Base-by-base conservation (phyloP, 1,284 basidiomycete species). In the Caloboletus firmus region DNA sequence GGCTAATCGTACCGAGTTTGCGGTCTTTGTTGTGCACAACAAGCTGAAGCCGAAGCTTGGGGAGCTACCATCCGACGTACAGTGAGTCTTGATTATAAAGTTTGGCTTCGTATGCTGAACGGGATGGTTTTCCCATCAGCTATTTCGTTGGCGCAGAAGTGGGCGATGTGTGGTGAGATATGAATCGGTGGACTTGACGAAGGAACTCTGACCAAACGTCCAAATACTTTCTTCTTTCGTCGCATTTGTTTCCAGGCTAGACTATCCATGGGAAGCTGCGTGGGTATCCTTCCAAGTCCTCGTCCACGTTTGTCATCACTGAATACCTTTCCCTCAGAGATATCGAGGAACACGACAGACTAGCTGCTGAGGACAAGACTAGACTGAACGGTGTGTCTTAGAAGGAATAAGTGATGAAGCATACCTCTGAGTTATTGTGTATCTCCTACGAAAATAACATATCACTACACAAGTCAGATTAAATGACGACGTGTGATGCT, bases 11-110 rank as follows among this genome's bases (percentile, higher is more conserved):
- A 94, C 95, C 40, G 79, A 89, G 70, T 92, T 97, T 58, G 93
- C 83, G 2, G 78, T 96, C 61, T 98, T 97, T 68, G 94, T 96
- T 36, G 95, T 98, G 17, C 94, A 97, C 75, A 96, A 97, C 79
- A 97, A 97, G 76, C 76, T 85, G 58, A 96, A 96, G 76, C 77
- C 79, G 42, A 98, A 98, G 75, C 71, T 85, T 40, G 93, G 84
- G 26, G 72, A 81, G 41, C 73, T 98, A 43, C 90, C 93, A 10
- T 62, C 73, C 5, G 80, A 81, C 49, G 77, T 83, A 40, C 81
- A 80, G 85, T 94, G 67, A 64, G 84, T 56, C n/a, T 36, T 13
- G 48, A 22, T 22, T 9, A 36, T 39, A 22, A 47, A 18, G 20
- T 41, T 26, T 5, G 6, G n/a, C 15, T 40, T 64, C 49, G 47